phyloP scores from a whole-genome alignment of 2,329 filamentous ascomycete species.

The Ploettnerulaceae sp. region DNA sequence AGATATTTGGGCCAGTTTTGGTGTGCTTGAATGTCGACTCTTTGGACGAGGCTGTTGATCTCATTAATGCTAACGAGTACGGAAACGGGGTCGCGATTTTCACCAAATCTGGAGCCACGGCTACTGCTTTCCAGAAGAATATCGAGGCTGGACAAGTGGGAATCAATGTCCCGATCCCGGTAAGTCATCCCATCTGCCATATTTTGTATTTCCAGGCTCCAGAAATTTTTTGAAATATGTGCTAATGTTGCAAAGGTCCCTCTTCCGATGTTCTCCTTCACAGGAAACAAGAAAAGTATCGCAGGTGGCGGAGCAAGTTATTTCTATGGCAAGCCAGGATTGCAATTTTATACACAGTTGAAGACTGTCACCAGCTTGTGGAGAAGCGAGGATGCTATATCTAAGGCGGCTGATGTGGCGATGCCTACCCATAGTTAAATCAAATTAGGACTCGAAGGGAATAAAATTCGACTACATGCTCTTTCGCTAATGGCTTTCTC shows the following conservation, averaged over 20 bases:
- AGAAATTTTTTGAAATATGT: too few species aligned
- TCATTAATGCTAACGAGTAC: conserved; percentile 84
- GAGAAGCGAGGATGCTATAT: conserved; percentile 78
- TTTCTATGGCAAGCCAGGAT: conserved; percentile 89
- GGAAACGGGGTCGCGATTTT: conserved; percentile 85
- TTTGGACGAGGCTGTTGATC: conserved; percentile 71
- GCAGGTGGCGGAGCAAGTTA: conserved; percentile 89
- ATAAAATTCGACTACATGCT: neutral
- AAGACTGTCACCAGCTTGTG: conserved; percentile 97
- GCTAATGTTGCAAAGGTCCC: too few species aligned
- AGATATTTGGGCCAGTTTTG: conserved; percentile 81
- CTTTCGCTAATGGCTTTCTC: neutral
- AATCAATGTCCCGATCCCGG: conserved; percentile 73
- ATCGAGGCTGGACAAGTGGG: conserved; percentile 84
- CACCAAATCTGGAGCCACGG: conserved; percentile 71
- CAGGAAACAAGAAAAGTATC: conserved; percentile 80
- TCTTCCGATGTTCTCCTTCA: conserved; percentile 68
- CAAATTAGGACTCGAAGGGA: neutral
- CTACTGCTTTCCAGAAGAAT: conserved; percentile 70
- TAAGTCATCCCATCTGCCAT: too few species aligned
- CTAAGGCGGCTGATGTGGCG: conserved; percentile 76
- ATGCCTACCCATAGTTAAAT: conserved; percentile 67
- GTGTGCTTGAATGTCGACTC: conserved; percentile 76
- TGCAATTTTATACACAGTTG: conserved; percentile 93
- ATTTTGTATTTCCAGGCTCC: too few species aligned